Percentiles rank a stretch among this genome's conserved stretches.
phyloP scores from a whole-genome alignment of 805 yeast species.

The Blastobotrys robertii region DNA sequence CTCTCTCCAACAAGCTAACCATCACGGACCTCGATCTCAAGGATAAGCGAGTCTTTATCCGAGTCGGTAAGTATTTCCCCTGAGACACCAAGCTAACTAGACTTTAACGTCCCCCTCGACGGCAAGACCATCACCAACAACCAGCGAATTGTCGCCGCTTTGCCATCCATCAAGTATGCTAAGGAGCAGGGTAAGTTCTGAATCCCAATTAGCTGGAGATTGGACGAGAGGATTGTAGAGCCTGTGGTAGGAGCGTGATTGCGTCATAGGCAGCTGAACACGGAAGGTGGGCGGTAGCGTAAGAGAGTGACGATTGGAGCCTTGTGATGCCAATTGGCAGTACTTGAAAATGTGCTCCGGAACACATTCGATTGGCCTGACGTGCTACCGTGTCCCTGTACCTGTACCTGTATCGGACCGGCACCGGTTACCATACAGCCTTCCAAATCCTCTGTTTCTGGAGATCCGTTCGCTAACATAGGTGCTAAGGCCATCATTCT shows the following conservation, averaged over 20 bases:
- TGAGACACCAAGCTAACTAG: slow-evolving; percentile 10
- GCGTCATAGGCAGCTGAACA: background rate
- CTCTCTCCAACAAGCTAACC: slow-evolving; percentile 85
- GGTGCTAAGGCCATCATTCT: slow-evolving; percentile 84
- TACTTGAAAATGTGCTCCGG: no score
- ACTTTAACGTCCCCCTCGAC: slow-evolving; percentile 54
- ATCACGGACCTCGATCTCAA: slow-evolving; percentile 82
- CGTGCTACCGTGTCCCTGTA: no score
- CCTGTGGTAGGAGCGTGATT: background rate
- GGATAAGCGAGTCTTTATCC: slow-evolving; percentile 94
- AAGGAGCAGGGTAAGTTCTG: slow-evolving; percentile 46
- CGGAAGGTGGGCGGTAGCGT: background rate
- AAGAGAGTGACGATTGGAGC: background rate
- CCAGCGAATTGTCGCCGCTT: slow-evolving; percentile 98
- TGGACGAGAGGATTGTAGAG: background rate
- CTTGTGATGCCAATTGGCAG: background rate
- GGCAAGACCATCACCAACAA: slow-evolving; percentile 97
- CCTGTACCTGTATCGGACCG: no score
- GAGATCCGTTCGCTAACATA: slow-evolving; percentile 8
- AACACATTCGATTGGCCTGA: no score
- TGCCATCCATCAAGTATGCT: slow-evolving; percentile 96
- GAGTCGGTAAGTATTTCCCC: slow-evolving; percentile 61
- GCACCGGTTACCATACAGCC: no score
- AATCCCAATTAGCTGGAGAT: background rate
- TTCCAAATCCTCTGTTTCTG: no score